phyloP scores from a whole-genome alignment of 768 basidiomycete species.

The Kwoniella europaea region DNA sequence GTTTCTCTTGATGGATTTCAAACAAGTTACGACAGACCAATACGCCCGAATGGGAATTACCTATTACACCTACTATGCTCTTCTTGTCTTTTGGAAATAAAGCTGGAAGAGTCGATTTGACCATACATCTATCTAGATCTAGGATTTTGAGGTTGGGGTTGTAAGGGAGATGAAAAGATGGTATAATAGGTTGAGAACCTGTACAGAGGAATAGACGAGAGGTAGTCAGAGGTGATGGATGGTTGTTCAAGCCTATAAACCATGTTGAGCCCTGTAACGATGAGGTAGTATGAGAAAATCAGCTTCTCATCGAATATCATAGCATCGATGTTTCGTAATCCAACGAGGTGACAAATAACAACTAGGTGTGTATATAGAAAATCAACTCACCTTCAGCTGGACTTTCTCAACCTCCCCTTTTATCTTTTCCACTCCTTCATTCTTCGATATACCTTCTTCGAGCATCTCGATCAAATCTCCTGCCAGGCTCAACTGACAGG shows the following conservation, averaged over 20 bases:
- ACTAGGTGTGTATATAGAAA: too few species aligned
- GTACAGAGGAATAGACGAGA: conserved; percentile 35
- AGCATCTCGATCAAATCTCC: conserved; percentile 39
- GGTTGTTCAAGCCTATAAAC: conserved; percentile 7
- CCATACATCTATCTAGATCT: conserved; percentile 38
- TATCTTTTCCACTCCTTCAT: conserved; percentile 17
- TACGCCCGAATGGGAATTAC: conserved; percentile 44
- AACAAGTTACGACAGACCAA: conserved; percentile 38
- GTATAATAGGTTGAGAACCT: conserved; percentile 33
- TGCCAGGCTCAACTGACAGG: conserved; percentile 34
- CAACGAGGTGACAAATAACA: too few species aligned
- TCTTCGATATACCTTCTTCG: conserved; percentile 16
- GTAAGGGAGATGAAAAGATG: conserved; percentile 24
- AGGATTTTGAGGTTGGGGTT: conserved; percentile 21
- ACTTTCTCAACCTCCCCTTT: conserved; percentile 25
- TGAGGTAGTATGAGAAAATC: too few species aligned
- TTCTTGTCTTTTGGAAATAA: conserved; percentile 22
- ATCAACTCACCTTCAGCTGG: conserved; percentile 14
- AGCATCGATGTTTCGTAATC: too few species aligned
- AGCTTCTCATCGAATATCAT: too few species aligned
- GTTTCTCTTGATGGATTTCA: conserved; percentile 15
- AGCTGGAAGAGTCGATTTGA: conserved; percentile 22
- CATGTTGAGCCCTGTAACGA: conserved; percentile 21
- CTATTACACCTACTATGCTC: conserved; percentile 31
- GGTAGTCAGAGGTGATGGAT: background rate